phyloP scores from a whole-genome alignment of 345 rosid species.

The Cardiospermum halicacabum region DNA sequence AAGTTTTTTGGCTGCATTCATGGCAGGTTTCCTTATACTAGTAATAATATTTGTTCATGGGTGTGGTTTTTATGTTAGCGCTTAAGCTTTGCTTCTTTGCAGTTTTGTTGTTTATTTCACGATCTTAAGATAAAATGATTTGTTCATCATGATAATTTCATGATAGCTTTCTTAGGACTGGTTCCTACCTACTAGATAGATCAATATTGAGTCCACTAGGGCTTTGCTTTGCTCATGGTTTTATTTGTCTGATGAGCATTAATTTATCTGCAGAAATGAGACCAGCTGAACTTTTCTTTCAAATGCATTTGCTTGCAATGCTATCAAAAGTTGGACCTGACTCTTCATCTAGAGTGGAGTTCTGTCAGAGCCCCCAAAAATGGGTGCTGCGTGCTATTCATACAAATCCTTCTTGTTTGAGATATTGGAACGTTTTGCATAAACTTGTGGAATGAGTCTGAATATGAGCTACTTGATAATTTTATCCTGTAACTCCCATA shows the following conservation, averaged over 20 bases:
- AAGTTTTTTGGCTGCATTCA: neutral
- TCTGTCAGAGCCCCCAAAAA: slow-evolving; percentile 59
- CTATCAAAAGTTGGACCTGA: slow-evolving; percentile 30
- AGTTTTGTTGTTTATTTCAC: neutral
- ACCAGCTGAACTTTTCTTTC: slow-evolving; percentile 83
- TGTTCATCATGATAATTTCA: neutral
- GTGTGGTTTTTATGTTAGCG: neutral
- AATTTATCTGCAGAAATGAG: slow-evolving; percentile 59
- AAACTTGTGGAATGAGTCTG: slow-evolving; percentile 36
- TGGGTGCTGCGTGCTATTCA: slow-evolving; percentile 92
- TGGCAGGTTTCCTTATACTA: neutral
- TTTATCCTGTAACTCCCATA: neutral
- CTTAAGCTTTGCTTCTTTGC: neutral
- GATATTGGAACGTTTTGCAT: slow-evolving; percentile 74
- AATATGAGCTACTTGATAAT: neutral
- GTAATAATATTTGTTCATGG: neutral
- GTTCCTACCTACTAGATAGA: neutral
- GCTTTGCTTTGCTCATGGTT: neutral
- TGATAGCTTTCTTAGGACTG: neutral
- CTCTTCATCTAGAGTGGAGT: slow-evolving; percentile 38
- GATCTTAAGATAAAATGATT: neutral
- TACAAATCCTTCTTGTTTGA: slow-evolving; percentile 63
- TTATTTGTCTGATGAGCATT: neutral
- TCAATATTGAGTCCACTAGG: neutral
- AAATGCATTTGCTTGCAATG: slow-evolving; percentile 86